phyloP scores from a whole-genome alignment of 2,329 filamentous ascomycete genomes.

The Epichloe hybrida region DNA sequence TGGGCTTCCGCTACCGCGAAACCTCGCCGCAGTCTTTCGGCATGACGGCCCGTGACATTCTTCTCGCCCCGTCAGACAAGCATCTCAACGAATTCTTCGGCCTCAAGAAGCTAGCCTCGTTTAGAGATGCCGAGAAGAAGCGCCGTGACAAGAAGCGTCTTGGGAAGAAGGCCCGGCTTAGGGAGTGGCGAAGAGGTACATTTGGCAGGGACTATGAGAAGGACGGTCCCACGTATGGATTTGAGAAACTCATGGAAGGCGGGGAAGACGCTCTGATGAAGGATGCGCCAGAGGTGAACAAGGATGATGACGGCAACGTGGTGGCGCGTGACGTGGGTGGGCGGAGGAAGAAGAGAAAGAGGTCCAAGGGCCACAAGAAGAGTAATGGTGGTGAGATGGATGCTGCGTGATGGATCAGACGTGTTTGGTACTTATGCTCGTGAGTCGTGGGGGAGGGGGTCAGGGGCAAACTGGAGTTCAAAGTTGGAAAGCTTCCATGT shows the following conservation, averaged over 20 bases:
- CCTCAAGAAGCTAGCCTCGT: conserved; percentile 86
- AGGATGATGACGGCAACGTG: conserved; percentile 10
- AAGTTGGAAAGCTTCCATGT: too few species aligned
- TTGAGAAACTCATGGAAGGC: conserved; percentile 27
- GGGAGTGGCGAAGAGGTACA: conserved; percentile 65
- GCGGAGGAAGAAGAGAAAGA: conserved; percentile 38
- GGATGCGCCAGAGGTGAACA: neutral
- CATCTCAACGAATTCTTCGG: conserved; percentile 83
- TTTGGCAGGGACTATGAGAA: conserved; percentile 47
- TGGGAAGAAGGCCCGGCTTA: conserved; percentile 80
- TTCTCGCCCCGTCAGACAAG: conserved; percentile 72
- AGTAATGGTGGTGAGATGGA: neutral
- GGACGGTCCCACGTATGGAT: conserved; percentile 44
- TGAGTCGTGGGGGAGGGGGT: too few species aligned
- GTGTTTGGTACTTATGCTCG: too few species aligned
- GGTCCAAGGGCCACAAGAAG: conserved; percentile 28
- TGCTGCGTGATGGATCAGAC: neutral
- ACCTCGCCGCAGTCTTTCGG: conserved; percentile 85
- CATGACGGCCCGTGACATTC: conserved; percentile 77
- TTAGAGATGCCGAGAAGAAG: conserved; percentile 83
- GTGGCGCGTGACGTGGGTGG: conserved; percentile 5
- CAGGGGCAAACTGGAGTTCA: too few species aligned
- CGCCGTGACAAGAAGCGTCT: conserved; percentile 74
- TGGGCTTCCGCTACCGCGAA: conserved; percentile 77
- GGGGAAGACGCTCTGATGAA: conserved; percentile 8